Evolutionary conservation across 164 flowering plant genomes (phyloP), one percentile per base, ranked within the genome.

Genomic region (Saururus chinensis): DNA sequence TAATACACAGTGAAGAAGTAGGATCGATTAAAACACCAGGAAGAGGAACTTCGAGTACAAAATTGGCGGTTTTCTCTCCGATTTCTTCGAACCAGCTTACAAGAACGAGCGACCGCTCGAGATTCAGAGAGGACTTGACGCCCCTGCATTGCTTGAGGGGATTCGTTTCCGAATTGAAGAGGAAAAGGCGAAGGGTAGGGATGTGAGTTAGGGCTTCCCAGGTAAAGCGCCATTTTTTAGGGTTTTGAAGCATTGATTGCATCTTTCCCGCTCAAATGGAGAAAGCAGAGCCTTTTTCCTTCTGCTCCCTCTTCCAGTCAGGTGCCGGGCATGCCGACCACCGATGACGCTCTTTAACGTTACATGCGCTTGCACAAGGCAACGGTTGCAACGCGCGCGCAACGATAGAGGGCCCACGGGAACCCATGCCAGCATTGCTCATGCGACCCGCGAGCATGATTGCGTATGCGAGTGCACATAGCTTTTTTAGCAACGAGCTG

Each of bases 121-220:
- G 71, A 22, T 64, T 58, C 20, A 83, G 41, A 6, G 53, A 57
- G 64, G 81, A 71, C 8, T 67, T 56, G 66, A 85, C 79, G 62
- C 72, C 60, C 19, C 23, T 59, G 76, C 90, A 89, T 6, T 79
- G 80, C 48, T 37, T 17, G 0, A 67, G 49, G 25, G 92, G 88
- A 21, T 73, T 73, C n/a, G 73, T 62, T 9, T 45, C 30, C 0
- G 82, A 70, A 61, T 71, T 75, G 79, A 88, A 88, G 71, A 93
- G 81, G 68, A 80, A 77, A 45, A 95, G 60, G 9, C 79, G 75
- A 63, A 95, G 87, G 23, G 68, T 80, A 41, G 96, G 79, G 51
- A 80, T 64, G 73, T 87, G 87, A 51, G 89, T 77, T 58, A 81
- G 89, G 9, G 97, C 74, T 77, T 91, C 97, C 97, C 97, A 95